Evolutionary conservation across 1,284 basidiomycete genomes (phyloP).

Genomic region (Naganishia cerealis): DNA sequence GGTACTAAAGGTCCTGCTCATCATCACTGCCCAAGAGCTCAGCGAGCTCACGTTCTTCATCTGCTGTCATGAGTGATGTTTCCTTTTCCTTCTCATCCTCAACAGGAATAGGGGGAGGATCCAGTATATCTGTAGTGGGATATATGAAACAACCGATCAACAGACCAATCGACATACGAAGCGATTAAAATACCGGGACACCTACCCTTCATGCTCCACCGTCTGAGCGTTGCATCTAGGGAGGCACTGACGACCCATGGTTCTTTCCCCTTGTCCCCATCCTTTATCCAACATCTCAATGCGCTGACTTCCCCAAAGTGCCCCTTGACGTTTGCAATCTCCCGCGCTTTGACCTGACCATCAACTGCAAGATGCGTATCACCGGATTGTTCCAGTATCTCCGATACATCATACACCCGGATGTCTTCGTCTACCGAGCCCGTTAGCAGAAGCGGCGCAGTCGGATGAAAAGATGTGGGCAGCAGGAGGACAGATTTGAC

Average conservation of each 20-base stretch:
- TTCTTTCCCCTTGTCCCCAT: conserved; percentile 58
- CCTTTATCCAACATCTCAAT: conserved; percentile 68
- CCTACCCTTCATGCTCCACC: conserved; percentile 74
- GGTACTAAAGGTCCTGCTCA: not conserved
- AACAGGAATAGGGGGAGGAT: conserved; percentile 42
- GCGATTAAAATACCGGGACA: conserved; percentile 5
- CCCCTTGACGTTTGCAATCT: conserved; percentile 67
- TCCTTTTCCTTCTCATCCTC: conserved; percentile 36
- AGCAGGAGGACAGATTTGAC: conserved; percentile 74
- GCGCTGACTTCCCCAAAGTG: conserved; percentile 84
- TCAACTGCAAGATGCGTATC: conserved; percentile 31
- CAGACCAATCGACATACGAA: not conserved
- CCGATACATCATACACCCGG: conserved; percentile 62
- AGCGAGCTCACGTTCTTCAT: conserved; percentile 64
- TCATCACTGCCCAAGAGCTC: conserved; percentile 57
- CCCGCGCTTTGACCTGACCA: conserved; percentile 33
- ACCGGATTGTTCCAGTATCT: conserved; percentile 57
- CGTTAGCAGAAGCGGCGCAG: conserved; percentile 70
- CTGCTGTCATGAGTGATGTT: conserved; percentile 46
- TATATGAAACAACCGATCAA: not conserved
- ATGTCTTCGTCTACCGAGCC: conserved; percentile 75
- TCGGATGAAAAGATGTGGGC: conserved; percentile 60
- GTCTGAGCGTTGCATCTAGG: conserved; percentile 78
- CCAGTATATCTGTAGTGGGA: conserved; percentile 42
- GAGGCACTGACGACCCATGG: conserved; percentile 78